Conservation (phyloP, 352 stramenopile species). For the Pythium monospermum region DNA sequence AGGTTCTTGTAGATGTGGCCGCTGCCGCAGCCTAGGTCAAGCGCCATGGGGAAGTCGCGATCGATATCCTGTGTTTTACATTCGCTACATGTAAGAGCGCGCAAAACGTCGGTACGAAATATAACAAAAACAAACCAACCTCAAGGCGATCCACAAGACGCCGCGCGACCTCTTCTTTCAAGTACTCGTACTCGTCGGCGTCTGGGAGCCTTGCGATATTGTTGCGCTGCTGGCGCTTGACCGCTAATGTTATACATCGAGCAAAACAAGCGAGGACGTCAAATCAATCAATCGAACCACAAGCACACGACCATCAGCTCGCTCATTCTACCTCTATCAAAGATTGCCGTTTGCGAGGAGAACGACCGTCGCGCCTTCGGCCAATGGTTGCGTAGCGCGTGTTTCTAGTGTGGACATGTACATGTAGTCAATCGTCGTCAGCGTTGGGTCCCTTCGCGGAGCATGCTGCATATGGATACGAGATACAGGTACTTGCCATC, state of each 20-base stretch:
- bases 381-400: neutral
- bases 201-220: conserved; percentile 57
- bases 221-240: conserved; percentile 81
- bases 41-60: conserved; percentile 69
- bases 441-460: no score
- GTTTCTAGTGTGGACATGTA: neutral
- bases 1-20: conserved; percentile 84
- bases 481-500: conserved; percentile 2
- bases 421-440: no score
- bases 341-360: conserved; percentile 48
- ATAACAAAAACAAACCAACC: conserved; percentile 19
- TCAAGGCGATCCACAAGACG: conserved; percentile 77
- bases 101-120: neutral
- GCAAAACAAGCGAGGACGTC: neutral
- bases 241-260: conserved; percentile 26
- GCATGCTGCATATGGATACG: no score
- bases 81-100: neutral
- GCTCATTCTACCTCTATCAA: conserved; percentile 56
- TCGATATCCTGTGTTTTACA: conserved; percentile 73
- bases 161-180: conserved; percentile 83
- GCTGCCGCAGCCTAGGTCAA: conserved; percentile 75
- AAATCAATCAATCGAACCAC: neutral
- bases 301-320: no score
- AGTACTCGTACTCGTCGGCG: conserved; percentile 76
- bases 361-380: conserved; percentile 27